Evolutionary conservation across 140 eudicot species (phyloP), one percentile per base, ranked within the genome.

Genomic region (Bidens hawaiensis): DNA sequence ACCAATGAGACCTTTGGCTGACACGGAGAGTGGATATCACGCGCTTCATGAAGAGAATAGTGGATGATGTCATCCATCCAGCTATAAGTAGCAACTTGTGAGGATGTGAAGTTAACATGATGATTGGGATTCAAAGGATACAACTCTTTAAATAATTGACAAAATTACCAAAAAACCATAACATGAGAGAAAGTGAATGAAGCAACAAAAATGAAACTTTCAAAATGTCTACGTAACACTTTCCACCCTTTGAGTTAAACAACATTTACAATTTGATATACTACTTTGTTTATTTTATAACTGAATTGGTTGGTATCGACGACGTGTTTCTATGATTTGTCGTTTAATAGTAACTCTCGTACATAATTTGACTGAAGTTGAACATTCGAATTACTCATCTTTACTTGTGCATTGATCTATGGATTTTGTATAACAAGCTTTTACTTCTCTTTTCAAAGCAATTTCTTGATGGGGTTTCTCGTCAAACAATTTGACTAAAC

Each of bases 31-130:
- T 65, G 67, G 1, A 0, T 1, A 0, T 13, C 57, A 73, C 62
- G 38, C 63, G 36, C 62, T 16, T 18, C 0, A 0, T 24, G 3
- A 4, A 4, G 36, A 56, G 67, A 57, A 56, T 73, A 63, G 56
- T 13, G 19, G 15, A 33, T 25, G 27, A 14, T 46, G 9, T 15
- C 16, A 16, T 14, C 12, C 36, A 16, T 60, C 55, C 46, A 62
- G 40, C 70, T 25, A 57, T 33, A 65, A 33, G 6, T 56, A 27
- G 60, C 68, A 65, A 42, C 51, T 63, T 54, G 73, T 40, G 49
- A 28, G 17, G 50, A 62, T 26, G 27, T 64, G 33, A 54, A 54
- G 25, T 50, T 50, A 25, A 22, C 31, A 22, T 50, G 57, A 14
- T 50, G 57, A 50, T 50, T 23, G 57, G 57, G 25, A 50, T 21